Evolutionary conservation across 2,329 filamentous ascomycete genomes (phyloP).

Genomic region (Epicoccum sorghinum): DNA sequence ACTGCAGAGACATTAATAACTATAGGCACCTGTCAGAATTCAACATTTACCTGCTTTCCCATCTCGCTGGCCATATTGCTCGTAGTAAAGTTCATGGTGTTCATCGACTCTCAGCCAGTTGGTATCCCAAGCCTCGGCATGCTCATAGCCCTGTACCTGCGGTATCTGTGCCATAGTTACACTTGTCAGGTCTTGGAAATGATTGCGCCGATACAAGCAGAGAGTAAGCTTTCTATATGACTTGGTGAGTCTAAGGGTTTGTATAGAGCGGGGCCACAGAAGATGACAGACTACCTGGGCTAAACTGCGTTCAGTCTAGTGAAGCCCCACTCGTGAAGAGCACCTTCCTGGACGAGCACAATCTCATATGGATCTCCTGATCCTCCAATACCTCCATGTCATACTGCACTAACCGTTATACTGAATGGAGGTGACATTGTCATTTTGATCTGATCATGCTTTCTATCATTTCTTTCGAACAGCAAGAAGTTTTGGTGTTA

Average conservation of each 20-base stretch:
- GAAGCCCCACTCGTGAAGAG: neutral
- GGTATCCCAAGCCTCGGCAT: constrained; percentile 43
- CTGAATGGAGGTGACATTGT: no score
- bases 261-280: constrained; percentile 2
- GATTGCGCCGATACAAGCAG: neutral
- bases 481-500: no score
- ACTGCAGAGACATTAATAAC: constrained; percentile 25
- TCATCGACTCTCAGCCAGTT: constrained; percentile 42
- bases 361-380: neutral
- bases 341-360: constrained; percentile 12
- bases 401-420: neutral
- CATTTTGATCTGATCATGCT: no score
- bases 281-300: neutral
- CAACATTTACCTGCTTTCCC: constrained; percentile 45
- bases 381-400: neutral
- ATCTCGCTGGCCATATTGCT: constrained; percentile 48
- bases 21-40: neutral
- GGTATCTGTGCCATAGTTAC: constrained; percentile 20
- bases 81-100: constrained; percentile 47
- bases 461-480: no score
- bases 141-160: constrained; percentile 34
- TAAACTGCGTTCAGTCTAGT: constrained; percentile 3
- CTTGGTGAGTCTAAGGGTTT: constrained; percentile 1
- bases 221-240: constrained; percentile 3
- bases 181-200: neutral